Base-by-base conservation (phyloP, 2,329 filamentous ascomycete genomes). In the Penicillium sp. region DNA sequence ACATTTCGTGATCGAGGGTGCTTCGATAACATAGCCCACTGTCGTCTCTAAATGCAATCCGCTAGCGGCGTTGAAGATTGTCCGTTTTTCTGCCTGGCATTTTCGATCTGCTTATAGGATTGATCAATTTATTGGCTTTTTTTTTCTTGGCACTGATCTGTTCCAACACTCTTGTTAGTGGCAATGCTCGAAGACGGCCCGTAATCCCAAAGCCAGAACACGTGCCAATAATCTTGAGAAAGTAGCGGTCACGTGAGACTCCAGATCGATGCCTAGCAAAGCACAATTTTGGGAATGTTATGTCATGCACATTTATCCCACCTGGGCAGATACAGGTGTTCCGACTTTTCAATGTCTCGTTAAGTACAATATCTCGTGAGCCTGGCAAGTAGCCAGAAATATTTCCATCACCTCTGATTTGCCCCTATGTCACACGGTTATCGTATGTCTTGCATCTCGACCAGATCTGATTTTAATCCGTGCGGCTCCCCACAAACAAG, bases 361-460 rank as follows among this genome's bases (percentile, higher is more conserved):
- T 54, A 55, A 27, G 59, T 44, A 52, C 39, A 23, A 23, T 21
- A 25, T 8, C 60, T 45, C 31, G 29, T 40, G 39, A 6, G 16
- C 16, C 23, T 46, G 16, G 21, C 49, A 62, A 13, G 38, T 19
- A 36, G 16, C 61, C 60, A 9, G 29, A 34, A 6, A 19, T 10
- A 13, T 19, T 39, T 6, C 50, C 50, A 52, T 60, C 36, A 10
- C 60, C 53, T 46, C 19, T 40, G 34, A 31, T 54, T 31, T 15
- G n/a, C 27, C 27, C 27, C 27, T 31, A 31, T 21, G 27, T 57
- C 4, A 53, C 55, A 15, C 57, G 55, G 16, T 34, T 34, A 33
- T 62, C 57, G 39, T 57, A 62, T 39, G 57, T 50, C 36, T 58
- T 62, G 16, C 57, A 51, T 43, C 39, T n/a, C 53, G 57, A 31